Evolutionary conservation across 2,329 filamentous ascomycete genomes (phyloP), one percentile per base, ranked within the genome.

Genomic region (Ambrosiella cleistominuta): DNA sequence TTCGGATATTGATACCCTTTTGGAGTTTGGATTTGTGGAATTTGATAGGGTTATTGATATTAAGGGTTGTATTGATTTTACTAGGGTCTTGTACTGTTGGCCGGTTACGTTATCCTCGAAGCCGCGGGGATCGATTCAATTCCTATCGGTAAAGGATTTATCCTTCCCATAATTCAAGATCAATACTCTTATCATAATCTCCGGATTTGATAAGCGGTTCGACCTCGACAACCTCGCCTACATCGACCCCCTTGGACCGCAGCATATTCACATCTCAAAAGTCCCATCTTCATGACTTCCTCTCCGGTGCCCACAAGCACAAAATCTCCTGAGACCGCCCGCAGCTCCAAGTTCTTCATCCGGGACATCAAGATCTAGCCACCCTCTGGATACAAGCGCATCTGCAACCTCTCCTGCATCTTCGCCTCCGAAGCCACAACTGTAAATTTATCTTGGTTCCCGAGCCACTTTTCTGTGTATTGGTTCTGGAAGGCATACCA

Each of bases 1-100:
- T 11, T 42, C 6, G 5, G 11, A n/a, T 11, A 2, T 42, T 2
- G 39, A 42, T 42, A 7, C 39, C 39, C n/a, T 42, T 42, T 27
- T 27, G 27, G 4, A 27, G 27, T 27, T n/a, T 11, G 12, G 7
- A 11, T 5, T 27, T 19, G 11, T 11, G 17, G 11, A 8, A 12
- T 35, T 7, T 57, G 60, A 51, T 57, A 60, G 44, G 56, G 57
- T 62, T 62, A 63, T 54, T 38, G 39, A 40, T 15, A 50, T 1
- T 2, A 45, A 7, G 9, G 3, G 44, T 13, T 7, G 11, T 42
- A 42, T 12, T 42, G 39, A 7, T 42, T 42, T 11, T 12, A 12
- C n/a, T 42, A 9, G 6, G 39, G 6, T 11, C 11, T 42, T 42
- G 39, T 42, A 12, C 11, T 42, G 11, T 27, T 27, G 27, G 27